A percentile compares a stretch with the other conserved stretches of the same genome.
phyloP scores from a whole-genome alignment of 768 basidiomycete genomes.

The Calocybe gangraenosa region DNA sequence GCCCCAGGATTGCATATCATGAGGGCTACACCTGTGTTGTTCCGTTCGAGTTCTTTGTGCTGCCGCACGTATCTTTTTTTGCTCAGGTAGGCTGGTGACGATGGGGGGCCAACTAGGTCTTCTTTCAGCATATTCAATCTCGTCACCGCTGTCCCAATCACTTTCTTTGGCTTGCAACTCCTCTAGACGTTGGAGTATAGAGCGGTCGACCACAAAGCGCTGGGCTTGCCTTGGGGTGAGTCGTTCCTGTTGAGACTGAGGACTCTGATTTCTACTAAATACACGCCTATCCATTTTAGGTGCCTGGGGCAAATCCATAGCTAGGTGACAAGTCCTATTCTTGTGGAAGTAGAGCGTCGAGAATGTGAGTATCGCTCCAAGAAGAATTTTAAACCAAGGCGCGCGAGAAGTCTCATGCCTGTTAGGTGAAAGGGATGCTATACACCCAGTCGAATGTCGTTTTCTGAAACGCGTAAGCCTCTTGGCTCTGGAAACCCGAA shows the following conservation, averaged over 20 bases:
- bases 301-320: no score
- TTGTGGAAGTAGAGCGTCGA: no score
- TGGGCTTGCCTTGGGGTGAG: not conserved
- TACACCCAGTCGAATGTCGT: no score
- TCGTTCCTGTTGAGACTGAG: not conserved
- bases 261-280: not conserved
- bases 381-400: no score
- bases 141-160: not conserved
- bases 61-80: not conserved
- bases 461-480: no score
- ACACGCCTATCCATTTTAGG: no score
- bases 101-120: constrained; percentile 25
- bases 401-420: no score
- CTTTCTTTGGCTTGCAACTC: constrained; percentile 15
- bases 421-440: no score
- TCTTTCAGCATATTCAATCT: not conserved
- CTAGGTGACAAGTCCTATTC: no score
- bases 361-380: no score
- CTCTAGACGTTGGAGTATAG: constrained; percentile 22
- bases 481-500: no score
- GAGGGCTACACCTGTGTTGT: not conserved
- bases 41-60: not conserved
- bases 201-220: constrained; percentile 20
- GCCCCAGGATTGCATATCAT: not conserved
- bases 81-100: constrained; percentile 30